These are phyloP conservation scores for Endothia cerciana DNA, from an alignment of 2,329 filamentous ascomycete genomes.

Conservation along the genomic window DNA sequence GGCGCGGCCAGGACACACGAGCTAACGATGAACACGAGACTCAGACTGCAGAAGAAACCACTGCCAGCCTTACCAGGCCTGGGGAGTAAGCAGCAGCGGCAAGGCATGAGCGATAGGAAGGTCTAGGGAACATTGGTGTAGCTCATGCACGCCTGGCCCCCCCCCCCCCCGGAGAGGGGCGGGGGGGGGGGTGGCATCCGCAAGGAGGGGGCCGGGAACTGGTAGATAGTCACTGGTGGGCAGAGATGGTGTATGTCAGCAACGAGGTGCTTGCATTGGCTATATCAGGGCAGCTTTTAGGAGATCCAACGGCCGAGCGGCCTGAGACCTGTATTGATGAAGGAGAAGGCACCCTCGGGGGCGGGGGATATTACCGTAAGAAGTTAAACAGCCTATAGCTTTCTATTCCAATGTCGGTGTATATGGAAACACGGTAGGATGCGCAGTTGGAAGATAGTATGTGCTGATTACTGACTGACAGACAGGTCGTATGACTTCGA, in stretches of 20 bases:
- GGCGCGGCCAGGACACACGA: not conserved
- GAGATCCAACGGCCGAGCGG: slow-evolving; percentile 3
- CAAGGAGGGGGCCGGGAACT: not conserved
- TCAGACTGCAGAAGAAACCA: slow-evolving; percentile 20
- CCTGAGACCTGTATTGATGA: not conserved
- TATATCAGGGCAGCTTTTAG: slow-evolving; percentile 4
- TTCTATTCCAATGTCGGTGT: not conserved
- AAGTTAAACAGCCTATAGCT: not conserved
- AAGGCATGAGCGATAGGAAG: slow-evolving; percentile 19
- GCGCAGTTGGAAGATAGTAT: no score
- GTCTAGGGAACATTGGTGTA: slow-evolving; percentile 27
- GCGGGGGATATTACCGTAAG: not conserved
- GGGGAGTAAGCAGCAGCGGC: slow-evolving; percentile 15
- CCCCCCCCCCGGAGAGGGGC: no score
- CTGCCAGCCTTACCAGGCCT: slow-evolving; percentile 26
- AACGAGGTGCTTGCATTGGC: slow-evolving; percentile 13
- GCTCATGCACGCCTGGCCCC: slow-evolving; percentile 5
- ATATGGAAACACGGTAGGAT: not conserved
- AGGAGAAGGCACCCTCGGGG: no score
- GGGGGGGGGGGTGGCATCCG: not conserved
- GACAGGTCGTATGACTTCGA: no score
- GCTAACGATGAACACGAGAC: slow-evolving; percentile 1
- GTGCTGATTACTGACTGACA: no score
- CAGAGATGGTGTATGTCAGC: not conserved
- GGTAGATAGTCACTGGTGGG: not conserved